Base-by-base conservation (phyloP, 148 eudicot species). In the Chenopodium berlandieri region DNA sequence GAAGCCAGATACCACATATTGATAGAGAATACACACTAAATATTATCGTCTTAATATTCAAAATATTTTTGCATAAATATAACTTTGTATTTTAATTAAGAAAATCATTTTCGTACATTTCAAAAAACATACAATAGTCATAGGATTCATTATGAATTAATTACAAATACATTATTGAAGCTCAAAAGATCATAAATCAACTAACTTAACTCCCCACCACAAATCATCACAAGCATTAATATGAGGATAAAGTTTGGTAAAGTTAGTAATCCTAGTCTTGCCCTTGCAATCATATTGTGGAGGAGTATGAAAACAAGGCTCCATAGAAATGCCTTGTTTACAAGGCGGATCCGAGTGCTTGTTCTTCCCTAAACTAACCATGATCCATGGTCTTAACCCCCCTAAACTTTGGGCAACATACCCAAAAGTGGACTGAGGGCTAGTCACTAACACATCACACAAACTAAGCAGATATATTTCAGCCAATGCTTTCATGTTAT, bases 351-450 rank as follows among this genome's bases (percentile, higher is more conserved):
- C 60, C 23, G 79, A 84, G 52, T 69, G 83, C 23, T 73, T 50
- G 34, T 83, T 81, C 4, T 73, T 56, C 56, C 81, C 88, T 14
- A 91, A 78, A 81, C 86, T 85, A 81, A 77, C 76, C 58, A 95
- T 76, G 75, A 95, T 86, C 95, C 93, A 91, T 2, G 98, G 97
- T 47, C 86, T 90, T 82, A 90, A 64, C 2, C 92, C 98, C 20
- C 92, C 97, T 50, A 95, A 87, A 73, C 96, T 90, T 54, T 92
- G 96, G 75, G 98, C 97, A 50, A 93, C 98, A 67, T 95, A 95
- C 4, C 96, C 97, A 75, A 95, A 95, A 7, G 96, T 95, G 0
- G 98, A 93, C 82, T 82, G 81, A 56, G 92, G 84, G 71, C 96
- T 95, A 8, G 97, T 95, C 58, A 95, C 92, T 79, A 95, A 23